Conservation (phyloP, 352 stramenopile species). For the Phytopythium mirpurense region DNA sequence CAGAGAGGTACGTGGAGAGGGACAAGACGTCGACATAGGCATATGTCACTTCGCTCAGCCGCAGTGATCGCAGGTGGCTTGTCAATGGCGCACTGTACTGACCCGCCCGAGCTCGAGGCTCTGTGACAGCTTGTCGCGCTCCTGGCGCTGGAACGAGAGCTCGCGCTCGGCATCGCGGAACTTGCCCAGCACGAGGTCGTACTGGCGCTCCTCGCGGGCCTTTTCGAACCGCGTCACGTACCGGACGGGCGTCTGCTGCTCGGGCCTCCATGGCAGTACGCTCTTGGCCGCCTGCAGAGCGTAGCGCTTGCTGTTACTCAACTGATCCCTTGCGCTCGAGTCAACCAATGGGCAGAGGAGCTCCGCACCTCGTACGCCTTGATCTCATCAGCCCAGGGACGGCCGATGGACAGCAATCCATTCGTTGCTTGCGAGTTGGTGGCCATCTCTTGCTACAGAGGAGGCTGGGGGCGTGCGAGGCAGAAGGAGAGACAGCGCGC, state of each 20-base stretch:
- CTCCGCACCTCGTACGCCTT: constrained; percentile 4
- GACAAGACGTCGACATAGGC: too few relatives aligned
- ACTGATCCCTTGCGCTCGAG: too few relatives aligned
- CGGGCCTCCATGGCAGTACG: constrained; percentile 47
- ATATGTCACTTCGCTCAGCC: too few relatives aligned
- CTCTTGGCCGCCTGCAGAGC: constrained; percentile 44
- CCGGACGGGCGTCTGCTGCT: constrained; percentile 47
- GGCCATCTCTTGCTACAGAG: background rate
- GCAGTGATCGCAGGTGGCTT: too few relatives aligned
- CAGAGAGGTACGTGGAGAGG: too few relatives aligned
- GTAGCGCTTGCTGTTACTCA: too few relatives aligned
- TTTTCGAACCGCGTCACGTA: constrained; percentile 70
- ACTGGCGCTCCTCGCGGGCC: constrained; percentile 61
- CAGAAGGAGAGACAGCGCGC: too few relatives aligned
- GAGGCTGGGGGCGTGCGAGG: too few relatives aligned
- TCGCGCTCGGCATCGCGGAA: constrained; percentile 60
- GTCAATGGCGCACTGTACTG: too few relatives aligned
- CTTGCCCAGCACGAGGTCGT: constrained; percentile 60
- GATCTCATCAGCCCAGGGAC: constrained; percentile 4
- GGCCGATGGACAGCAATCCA: background rate
- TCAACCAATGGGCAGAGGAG: too few relatives aligned
- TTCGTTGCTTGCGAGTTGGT: background rate
- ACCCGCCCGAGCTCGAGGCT: constrained; percentile 39
- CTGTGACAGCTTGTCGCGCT: constrained; percentile 26
- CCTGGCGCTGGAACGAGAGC: constrained; percentile 18